A percentile compares a stretch with the other conserved stretches of the same genome.
These are phyloP conservation scores for Rhizoclosmatium sp. DNA, from an alignment of 192 early-diverging fungal genomes.

Conservation along the genomic window DNA sequence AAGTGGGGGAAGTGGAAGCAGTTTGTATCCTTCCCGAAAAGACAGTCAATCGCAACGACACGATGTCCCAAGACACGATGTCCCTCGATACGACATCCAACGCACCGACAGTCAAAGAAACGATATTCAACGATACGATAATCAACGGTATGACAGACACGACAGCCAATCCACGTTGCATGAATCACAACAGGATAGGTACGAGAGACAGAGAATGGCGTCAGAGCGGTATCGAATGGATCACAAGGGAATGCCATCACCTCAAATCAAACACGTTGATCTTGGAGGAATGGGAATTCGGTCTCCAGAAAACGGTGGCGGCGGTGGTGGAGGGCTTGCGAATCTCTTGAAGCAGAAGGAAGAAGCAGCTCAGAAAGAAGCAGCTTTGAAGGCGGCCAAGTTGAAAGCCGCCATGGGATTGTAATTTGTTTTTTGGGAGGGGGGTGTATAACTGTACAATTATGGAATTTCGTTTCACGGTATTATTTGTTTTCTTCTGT, in stretches of 20 bases:
- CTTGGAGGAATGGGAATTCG: neutral
- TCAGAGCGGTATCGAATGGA: neutral
- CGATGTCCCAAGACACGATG: neutral
- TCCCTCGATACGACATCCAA: neutral
- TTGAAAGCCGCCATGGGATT: neutral
- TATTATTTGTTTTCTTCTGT: neutral
- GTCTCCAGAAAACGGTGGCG: neutral
- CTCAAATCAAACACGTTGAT: neutral
- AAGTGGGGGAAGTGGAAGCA: neutral
- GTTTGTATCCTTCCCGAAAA: neutral
- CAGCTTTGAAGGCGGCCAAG: neutral
- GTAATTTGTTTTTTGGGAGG: neutral
- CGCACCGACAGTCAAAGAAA: neutral
- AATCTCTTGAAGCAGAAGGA: neutral
- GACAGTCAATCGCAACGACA: neutral
- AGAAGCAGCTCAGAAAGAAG: neutral
- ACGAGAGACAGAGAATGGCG: neutral
- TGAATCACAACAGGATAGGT: too few species aligned
- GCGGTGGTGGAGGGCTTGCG: neutral
- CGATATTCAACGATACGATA: neutral
- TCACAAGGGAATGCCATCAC: neutral
- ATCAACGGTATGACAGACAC: neutral
- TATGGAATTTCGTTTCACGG: too few species aligned
- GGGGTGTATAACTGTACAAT: too few species aligned
- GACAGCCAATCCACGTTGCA: neutral